Percentiles rank a stretch among this genome's conserved stretches.
Evolutionary conservation across 495 filamentous ascomycete genomes (phyloP).

Genomic region (Talaromyces ruber): DNA sequence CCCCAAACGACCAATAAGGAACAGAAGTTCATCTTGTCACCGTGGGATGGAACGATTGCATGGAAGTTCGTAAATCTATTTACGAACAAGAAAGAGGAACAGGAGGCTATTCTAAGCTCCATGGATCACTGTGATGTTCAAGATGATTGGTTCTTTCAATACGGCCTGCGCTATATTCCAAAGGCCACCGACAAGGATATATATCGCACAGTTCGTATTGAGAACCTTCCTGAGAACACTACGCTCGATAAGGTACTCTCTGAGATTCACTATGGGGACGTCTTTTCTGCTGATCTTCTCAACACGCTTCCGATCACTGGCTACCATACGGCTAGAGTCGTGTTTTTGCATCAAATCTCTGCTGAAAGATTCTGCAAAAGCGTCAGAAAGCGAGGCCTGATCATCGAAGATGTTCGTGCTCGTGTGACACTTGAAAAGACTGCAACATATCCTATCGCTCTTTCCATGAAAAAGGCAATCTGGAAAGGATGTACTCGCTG

Average conservation of each 20-base stretch:
- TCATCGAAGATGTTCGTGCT: slow-evolving; percentile 7
- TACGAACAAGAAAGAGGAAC: slow-evolving; percentile 13
- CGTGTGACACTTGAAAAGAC: slow-evolving; percentile 20
- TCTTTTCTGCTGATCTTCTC: slow-evolving; percentile 19
- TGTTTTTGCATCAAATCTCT: slow-evolving; percentile 19
- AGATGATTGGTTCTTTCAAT: slow-evolving; percentile 21
- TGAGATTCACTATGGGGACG: slow-evolving; percentile 15
- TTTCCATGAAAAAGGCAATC: slow-evolving; percentile 14
- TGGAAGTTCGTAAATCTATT: slow-evolving; percentile 24
- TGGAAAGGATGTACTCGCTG: slow-evolving; percentile 20
- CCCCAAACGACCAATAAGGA: not conserved
- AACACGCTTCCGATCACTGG: slow-evolving; percentile 21
- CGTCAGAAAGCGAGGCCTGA: slow-evolving; percentile 9
- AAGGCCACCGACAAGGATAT: slow-evolving; percentile 8
- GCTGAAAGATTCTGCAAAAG: slow-evolving; percentile 14
- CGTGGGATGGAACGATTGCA: slow-evolving; percentile 17
- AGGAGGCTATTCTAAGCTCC: not conserved
- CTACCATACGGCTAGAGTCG: slow-evolving; percentile 20
- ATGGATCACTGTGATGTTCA: not conserved
- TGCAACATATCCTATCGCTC: slow-evolving; percentile 22
- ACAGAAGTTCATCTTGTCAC: slow-evolving; percentile 1
- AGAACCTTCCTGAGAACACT: slow-evolving; percentile 15
- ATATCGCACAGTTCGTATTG: slow-evolving; percentile 25
- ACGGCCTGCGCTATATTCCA: slow-evolving; percentile 27
- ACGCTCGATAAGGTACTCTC: slow-evolving; percentile 18